Conservation (phyloP, 1,284 basidiomycete genomes). For the Cryptococcus deneoformans region DNA sequence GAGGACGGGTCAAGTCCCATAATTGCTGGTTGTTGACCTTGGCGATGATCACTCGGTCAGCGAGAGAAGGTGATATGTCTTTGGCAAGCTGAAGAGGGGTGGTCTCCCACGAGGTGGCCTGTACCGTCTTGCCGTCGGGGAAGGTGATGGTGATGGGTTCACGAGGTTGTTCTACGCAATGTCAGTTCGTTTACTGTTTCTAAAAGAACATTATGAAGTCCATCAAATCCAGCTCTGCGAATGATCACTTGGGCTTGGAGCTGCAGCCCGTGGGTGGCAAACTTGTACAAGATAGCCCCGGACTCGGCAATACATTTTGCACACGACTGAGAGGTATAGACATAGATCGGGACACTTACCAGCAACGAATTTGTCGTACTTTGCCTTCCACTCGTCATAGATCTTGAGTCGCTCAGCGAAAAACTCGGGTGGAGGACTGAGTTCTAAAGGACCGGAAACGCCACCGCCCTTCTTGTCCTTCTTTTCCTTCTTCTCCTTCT, state of each 20-base stretch:
- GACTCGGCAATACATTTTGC: too few species aligned
- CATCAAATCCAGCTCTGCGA: too few species aligned
- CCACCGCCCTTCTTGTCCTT: constrained; percentile 33
- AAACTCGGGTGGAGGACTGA: constrained; percentile 72
- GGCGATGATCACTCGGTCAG: constrained; percentile 88
- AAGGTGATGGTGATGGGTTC: constrained; percentile 81
- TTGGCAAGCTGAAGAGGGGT: constrained; percentile 89
- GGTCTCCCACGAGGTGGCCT: constrained; percentile 93
- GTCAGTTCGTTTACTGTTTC: neutral
- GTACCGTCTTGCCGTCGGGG: constrained; percentile 78
- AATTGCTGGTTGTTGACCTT: constrained; percentile 79
- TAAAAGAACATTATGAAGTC: neutral
- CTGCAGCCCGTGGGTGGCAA: neutral
- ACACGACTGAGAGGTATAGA: too few species aligned
- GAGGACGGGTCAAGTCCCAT: constrained; percentile 93
- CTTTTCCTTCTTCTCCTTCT: constrained; percentile 35
- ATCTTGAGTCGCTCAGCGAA: constrained; percentile 87
- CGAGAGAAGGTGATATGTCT: constrained; percentile 79
- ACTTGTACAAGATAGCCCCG: too few species aligned
- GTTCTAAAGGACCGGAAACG: constrained; percentile 25
- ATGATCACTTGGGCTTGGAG: too few species aligned
- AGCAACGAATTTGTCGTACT: constrained; percentile 78
- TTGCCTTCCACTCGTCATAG: constrained; percentile 83
- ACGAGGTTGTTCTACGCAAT: constrained; percentile 68
- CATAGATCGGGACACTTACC: constrained; percentile 50